phyloP scores from a whole-genome alignment of 441 rosid species.

The Syzygium malaccense region DNA sequence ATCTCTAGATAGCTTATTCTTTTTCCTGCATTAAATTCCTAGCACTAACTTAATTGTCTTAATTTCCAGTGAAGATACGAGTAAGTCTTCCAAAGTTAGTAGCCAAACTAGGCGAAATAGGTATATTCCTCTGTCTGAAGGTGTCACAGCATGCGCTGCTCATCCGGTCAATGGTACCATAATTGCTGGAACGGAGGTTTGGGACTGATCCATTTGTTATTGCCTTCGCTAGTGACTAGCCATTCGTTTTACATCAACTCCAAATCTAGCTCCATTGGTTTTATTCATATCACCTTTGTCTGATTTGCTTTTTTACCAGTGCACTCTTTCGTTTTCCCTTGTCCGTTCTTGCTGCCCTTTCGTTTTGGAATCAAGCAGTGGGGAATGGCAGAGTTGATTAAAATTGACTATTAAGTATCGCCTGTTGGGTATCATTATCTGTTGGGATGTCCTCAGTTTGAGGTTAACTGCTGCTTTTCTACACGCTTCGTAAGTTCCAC shows the following conservation, averaged over 20 bases:
- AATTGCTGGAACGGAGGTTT: conserved; percentile 89
- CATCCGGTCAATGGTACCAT: conserved; percentile 74
- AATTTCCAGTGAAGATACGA: not conserved
- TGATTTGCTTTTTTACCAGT: not conserved
- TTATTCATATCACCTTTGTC: not conserved
- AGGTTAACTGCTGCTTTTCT: not conserved
- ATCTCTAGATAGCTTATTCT: not conserved
- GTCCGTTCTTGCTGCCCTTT: not conserved
- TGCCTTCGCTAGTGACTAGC: not conserved
- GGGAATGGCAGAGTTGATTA: not conserved
- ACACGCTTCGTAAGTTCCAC: not conserved
- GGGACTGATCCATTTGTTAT: not conserved
- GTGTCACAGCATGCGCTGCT: conserved; percentile 56
- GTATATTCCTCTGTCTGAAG: conserved; percentile 66
- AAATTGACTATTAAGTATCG: not conserved
- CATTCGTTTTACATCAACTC: not conserved
- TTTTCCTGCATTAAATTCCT: not conserved
- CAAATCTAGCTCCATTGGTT: not conserved
- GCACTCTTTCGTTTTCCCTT: not conserved
- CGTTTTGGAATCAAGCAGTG: not conserved
- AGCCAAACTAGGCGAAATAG: conserved; percentile 36
- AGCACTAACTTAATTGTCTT: not conserved
- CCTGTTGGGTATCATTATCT: not conserved
- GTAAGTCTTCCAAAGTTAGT: not conserved
- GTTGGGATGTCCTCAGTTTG: not conserved